phyloP scores from a whole-genome alignment of 2,329 filamentous ascomycete genomes.

The Amesomyces nigricolor region DNA sequence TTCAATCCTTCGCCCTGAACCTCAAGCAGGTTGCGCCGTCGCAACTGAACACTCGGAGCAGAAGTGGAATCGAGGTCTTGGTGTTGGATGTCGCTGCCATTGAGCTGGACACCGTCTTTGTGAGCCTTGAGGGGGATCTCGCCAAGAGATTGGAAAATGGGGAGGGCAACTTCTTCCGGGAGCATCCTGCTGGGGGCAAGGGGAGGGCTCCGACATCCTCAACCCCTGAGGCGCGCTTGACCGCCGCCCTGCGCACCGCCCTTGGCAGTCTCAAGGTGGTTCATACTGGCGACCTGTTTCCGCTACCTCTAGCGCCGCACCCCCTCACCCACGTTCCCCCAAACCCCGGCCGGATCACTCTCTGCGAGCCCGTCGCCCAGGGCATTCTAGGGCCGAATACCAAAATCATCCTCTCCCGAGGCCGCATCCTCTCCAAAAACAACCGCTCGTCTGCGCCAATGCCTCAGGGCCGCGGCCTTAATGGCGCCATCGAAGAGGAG shows the following conservation, averaged over 20 bases:
- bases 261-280: conserved; percentile 68
- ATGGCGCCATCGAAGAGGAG: conserved; percentile 56
- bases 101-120: conserved; percentile 76
- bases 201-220: conserved; percentile 32
- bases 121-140: conserved; percentile 76
- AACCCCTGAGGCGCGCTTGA: conserved; percentile 52
- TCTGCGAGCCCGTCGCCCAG: conserved; percentile 94
- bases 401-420: conserved; percentile 73
- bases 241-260: conserved; percentile 65
- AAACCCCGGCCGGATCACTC: conserved; percentile 77
- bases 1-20: conserved; percentile 72
- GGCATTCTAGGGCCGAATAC: conserved; percentile 72
- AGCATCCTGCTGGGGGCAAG: conserved; percentile 43
- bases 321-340: conserved; percentile 80
- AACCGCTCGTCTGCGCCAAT: conserved; percentile 42
- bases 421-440: conserved; percentile 52
- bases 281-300: conserved; percentile 74
- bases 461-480: conserved; percentile 47
- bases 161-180: conserved; percentile 73
- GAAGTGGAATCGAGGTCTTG: conserved; percentile 76
- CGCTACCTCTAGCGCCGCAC: conserved; percentile 73
- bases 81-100: conserved; percentile 76
- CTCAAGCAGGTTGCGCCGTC: conserved; percentile 70
- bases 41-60: conserved; percentile 64
- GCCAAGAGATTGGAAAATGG: conserved; percentile 75